Evolutionary conservation across 805 yeast genomes (phyloP), one percentile per base, ranked within the genome.

Genomic region (Pichia manshurica): DNA sequence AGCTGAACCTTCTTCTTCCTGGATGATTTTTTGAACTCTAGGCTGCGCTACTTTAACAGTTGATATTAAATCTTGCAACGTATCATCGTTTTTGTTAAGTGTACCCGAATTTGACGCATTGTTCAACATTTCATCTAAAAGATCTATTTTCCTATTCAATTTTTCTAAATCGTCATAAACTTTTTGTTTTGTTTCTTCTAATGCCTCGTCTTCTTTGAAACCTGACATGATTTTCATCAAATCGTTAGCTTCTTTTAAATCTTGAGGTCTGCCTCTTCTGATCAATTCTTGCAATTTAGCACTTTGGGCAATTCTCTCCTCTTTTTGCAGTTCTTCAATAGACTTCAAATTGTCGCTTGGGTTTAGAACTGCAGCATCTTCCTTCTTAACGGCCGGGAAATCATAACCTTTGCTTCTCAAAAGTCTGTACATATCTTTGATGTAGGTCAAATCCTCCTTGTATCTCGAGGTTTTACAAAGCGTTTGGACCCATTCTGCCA

Each of bases 161-260:
- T 86, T 83, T 42, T 85, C 87, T 45, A 93, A 72, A 60, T 93
- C 98, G 53, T 84, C 87, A 31, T 83, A 81, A 31, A 90, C 84
- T 56, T 85, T 80, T 48, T 85, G 87, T 60, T 80, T 81, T 54
- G 88, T 85, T 57, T 82, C 86, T 46, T 79, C 78, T 51, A 76
- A 70, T 17, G 76, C 70, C 51, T 81, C 79, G 63, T 89, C 96
- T 59, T 86, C 88, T 64, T 86, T 86, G 72, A 88, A 93, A 5
- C 99, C 99, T 5, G 98, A 96, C 96, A 93, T 89, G 56, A 93
- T 81, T 64, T 91, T 89, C 99, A 93, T 93, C 65, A 93, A 75
- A 57, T 86, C 87, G 66, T 93, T 93, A 39, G 99, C 99, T 66
- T 93, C 99, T 58, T 84, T 87, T 61, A 93, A 77, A 68, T 93